Base-by-base conservation (phyloP, 1,284 basidiomycete species). In the Cerrena zonata region DNA sequence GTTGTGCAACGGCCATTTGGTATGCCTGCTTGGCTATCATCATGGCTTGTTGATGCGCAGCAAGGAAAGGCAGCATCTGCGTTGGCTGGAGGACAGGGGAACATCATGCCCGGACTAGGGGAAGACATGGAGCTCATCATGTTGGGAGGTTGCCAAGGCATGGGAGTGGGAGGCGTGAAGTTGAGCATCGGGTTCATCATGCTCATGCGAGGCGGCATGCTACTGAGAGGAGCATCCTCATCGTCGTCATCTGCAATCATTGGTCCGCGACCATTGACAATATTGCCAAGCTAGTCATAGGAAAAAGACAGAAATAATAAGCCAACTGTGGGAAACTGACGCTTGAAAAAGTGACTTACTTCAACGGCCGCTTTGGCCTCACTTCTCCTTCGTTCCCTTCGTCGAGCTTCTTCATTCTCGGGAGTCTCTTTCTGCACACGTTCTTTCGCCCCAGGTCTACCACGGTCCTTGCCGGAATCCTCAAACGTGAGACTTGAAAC, bases 1-100 rank as follows among this genome's bases (percentile, higher is more conserved):
- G 88, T 64, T 89, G 89, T 4, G 89, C 89, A 45, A 90, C 86
- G 10, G 88, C 84, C 72, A 84, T 80, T 66, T 91, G 88, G 62
- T 89, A 91, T 2, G 89, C 82, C 63, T 91, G 89, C 65, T 91
- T 91, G 47, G 89, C 89, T 47, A 75, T 72, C 67, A 87, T 71
- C 78, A 91, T 86, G 2, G 88, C 88, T 53, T 86, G 86, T 60
- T 89, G 87, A 63, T 91, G 88, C 12, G 87, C 88, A 3, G 73
- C 80, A 18, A 86, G 56, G 61, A 80, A 80, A n/a, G 18, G 65
- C 66, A 7, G 81, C 78, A 56, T 89, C 84, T 4, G 65, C 60
- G 58, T 47, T 57, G 3, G 65, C 68, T 15, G 67, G 64, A 15
- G 65, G 57, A 39, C 61, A 55, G 1, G 77, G 71, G 23, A 76